Base-by-base conservation (phyloP, 805 yeast genomes). In the Candida methanosorbosa region DNA sequence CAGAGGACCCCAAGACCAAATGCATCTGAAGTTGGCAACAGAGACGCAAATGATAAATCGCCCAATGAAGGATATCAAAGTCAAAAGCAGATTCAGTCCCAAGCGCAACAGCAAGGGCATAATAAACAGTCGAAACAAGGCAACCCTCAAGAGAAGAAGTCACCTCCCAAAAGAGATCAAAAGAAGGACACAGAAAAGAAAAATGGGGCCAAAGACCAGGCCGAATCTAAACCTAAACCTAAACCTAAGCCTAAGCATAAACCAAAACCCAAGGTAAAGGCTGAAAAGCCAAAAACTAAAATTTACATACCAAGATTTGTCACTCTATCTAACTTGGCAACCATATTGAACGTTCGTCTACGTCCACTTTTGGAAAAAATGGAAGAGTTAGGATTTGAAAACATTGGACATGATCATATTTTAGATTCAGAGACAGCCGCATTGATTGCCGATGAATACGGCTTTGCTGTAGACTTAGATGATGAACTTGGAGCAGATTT, bases 381-480 rank as follows among this genome's bases (percentile, higher is more conserved):
- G 59, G 60, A 63, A 34, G 71, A 62, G 1, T 63, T 86, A 46
- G 97, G 97, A 0, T 88, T 82, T 52, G 81, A 80, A 38, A 66
- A 66, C 32, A 63, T 69, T 56, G 72, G 86, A 25, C 79, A 81
- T 45, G 83, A 84, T 49, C 82, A 76, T 56, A 83, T 92, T 44
- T 58, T 92, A 20, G 95, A 92, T 43, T 75, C 70, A 38, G 97
- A 88, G 48, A 85, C 85, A 24, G 92, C 95, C 0, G 70, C 80
- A 16, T 62, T 92, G 37, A 78, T 92, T 44, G 90, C 96, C 0
- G 94, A 84, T 51, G 97, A 92, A 49, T 83, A 75, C 46, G 92
- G 92, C 9, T 83, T 73, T 47, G 81, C 77, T 22, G 78, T 72
- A 38, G 65, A 48, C 32, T 59, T 66, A 34, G 75, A 71, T 38